phyloP scores from a whole-genome alignment of 306 rosid genomes.

The Coriaria nepalensis region DNA sequence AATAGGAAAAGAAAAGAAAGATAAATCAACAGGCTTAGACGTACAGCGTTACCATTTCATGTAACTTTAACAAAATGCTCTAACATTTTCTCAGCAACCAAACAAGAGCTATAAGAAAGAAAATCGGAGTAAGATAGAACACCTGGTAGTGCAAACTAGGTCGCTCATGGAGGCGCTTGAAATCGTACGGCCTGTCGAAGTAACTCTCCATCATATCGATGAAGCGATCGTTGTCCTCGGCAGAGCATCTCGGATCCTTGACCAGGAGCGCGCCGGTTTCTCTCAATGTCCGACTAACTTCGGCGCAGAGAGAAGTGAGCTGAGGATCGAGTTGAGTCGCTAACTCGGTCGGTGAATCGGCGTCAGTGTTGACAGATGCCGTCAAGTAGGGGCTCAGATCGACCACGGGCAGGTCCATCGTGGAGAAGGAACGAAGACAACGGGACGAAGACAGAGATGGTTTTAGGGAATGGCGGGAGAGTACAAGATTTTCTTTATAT shows the following conservation, averaged over 20 bases:
- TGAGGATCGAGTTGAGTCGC: constrained; percentile 6
- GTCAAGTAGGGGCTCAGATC: constrained; percentile 52
- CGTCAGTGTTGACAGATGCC: constrained; percentile 9
- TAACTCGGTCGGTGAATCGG: constrained; percentile 1
- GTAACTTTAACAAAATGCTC: no score
- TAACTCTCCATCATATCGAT: constrained; percentile 87
- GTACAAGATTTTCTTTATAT: no score
- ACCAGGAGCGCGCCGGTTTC: constrained; percentile 82
- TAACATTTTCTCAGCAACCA: no score
- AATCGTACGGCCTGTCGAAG: constrained; percentile 44
- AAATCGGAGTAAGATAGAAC: background rate
- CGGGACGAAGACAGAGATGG: no score
- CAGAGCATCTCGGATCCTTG: constrained; percentile 73
- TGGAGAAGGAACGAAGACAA: no score
- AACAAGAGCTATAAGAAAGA: background rate
- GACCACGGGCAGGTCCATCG: constrained; percentile 63
- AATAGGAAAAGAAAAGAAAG: no score
- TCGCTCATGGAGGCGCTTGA: constrained; percentile 65
- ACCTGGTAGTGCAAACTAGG: constrained; percentile 93
- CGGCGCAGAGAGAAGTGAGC: constrained; percentile 30
- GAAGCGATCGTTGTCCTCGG: constrained; percentile 79
- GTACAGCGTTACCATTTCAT: background rate
- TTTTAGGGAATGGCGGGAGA: no score
- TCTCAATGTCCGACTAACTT: constrained; percentile 57
- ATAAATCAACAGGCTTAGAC: no score